Evolutionary conservation across 2,329 filamentous ascomycete genomes (phyloP).

Genomic region (Spiromastix sp.): DNA sequence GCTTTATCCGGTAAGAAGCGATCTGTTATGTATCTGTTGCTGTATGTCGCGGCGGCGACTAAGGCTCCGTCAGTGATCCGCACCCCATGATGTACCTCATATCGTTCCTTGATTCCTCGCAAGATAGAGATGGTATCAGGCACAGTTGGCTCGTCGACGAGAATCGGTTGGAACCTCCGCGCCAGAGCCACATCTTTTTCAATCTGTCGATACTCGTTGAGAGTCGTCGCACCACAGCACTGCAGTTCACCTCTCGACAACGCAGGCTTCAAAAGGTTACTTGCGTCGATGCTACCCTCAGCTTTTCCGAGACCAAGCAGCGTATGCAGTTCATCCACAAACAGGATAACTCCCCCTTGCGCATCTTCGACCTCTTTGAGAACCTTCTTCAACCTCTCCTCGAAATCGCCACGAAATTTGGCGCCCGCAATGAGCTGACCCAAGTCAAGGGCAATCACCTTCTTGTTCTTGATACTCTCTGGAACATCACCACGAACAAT

Average conservation of each 20-base stretch:
- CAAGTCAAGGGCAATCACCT: conserved; percentile 76
- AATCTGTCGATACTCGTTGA: conserved; percentile 84
- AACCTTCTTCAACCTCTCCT: conserved; percentile 84
- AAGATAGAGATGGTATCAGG: conserved; percentile 92
- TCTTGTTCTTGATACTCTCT: conserved; percentile 90
- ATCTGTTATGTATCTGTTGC: conserved; percentile 93
- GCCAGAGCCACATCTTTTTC: conserved; percentile 94
- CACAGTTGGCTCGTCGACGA: conserved; percentile 84
- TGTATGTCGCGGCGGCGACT: conserved; percentile 83
- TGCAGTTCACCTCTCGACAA: conserved; percentile 88
- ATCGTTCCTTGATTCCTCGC: conserved; percentile 92
- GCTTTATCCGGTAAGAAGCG: conserved; percentile 94
- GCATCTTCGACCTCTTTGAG: conserved; percentile 85
- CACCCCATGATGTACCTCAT: conserved; percentile 94
- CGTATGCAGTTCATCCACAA: conserved; percentile 90
- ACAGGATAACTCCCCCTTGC: conserved; percentile 81
- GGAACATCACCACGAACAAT: conserved; percentile 91
- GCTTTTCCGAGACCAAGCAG: conserved; percentile 87
- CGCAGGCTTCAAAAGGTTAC: conserved; percentile 86
- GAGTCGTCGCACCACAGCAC: conserved; percentile 87
- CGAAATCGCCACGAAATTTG: conserved; percentile 92
- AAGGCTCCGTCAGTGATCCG: conserved; percentile 86
- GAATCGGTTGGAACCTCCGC: conserved; percentile 84
- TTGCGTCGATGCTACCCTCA: conserved; percentile 93
- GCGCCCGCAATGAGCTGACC: conserved; percentile 90